Evolutionary conservation across 1,139 yeast genomes (phyloP).

Genomic region (Blastobotrys illinoisensis): DNA sequence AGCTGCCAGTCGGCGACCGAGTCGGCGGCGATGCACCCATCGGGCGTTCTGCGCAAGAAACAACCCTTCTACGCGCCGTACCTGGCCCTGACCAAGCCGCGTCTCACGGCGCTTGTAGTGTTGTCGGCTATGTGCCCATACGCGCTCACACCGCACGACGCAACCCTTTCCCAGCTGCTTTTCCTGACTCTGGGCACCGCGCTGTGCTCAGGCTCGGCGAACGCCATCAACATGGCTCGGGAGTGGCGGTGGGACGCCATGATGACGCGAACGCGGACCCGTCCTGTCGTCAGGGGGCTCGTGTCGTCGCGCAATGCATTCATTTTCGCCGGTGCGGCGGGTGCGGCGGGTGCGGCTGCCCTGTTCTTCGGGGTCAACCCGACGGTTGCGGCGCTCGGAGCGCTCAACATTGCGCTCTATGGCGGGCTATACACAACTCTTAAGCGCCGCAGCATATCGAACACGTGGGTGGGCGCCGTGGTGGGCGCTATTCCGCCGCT

Average conservation of each 20-base stretch:
- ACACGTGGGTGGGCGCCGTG: slow-evolving; percentile 98
- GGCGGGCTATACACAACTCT: slow-evolving; percentile 89
- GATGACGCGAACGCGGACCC: slow-evolving; percentile 82
- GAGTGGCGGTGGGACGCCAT: slow-evolving; percentile 84
- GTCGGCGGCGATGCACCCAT: slow-evolving; percentile 2
- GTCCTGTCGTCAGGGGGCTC: slow-evolving; percentile 88
- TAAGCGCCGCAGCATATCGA: slow-evolving; percentile 74
- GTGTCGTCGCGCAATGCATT: slow-evolving; percentile 74
- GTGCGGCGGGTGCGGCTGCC: slow-evolving; percentile 62
- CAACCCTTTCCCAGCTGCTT: slow-evolving; percentile 61
- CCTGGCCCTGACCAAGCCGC: slow-evolving; percentile 79
- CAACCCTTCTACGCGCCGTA: slow-evolving; percentile 36
- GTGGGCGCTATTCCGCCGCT: slow-evolving; percentile 98
- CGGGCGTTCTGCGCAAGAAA: neutral
- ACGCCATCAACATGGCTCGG: slow-evolving; percentile 94
- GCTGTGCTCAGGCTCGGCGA: slow-evolving; percentile 87
- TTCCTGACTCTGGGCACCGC: slow-evolving; percentile 82
- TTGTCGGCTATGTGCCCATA: slow-evolving; percentile 89
- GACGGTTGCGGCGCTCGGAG: slow-evolving; percentile 73
- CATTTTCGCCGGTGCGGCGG: slow-evolving; percentile 68
- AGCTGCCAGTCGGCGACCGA: slow-evolving; percentile 25
- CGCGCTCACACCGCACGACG: slow-evolving; percentile 81
- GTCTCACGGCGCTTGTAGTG: slow-evolving; percentile 80
- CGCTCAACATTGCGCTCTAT: slow-evolving; percentile 70
- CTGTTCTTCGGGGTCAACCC: slow-evolving; percentile 81